Base-by-base conservation (phyloP, 352 stramenopile genomes). In the Thraustochytrium sp. region DNA sequence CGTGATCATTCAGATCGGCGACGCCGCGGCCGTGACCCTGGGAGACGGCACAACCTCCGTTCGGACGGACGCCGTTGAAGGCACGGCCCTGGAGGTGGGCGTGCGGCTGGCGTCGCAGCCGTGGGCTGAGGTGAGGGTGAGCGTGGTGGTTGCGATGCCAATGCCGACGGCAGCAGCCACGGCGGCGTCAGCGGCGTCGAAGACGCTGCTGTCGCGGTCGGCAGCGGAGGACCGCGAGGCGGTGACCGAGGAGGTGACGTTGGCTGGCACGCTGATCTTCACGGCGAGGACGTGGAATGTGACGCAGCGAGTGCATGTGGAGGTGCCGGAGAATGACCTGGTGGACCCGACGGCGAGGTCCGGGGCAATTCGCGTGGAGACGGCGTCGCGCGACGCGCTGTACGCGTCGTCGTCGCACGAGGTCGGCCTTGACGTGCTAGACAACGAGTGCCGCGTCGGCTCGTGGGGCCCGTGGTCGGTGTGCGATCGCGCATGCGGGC, bases 391-490 rank as follows among this genome's bases (percentile, higher is more conserved):
- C 3, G 74, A 82, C 38, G 53, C 23, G 0, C 61, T 82, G 51
- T 82, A 82, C 55, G 56, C 16, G 29, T 26, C 21, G 26, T 23
- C 16, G 8, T 48, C 51, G 56, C 9, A 42, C 8, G 8, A 21
- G 11, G 31, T 82, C 9, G 13, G 8, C 18, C n/a, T 73, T 4
- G 26, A 40, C 3, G 29, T 82, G 8, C 55, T 82, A 21, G 53
- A 76, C 55, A 82, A 82, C 46, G 74, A 82, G 55, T 82, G 74
- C 36, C 51, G 74, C 18, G 74, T 82, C 3, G 74, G 74, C 21
- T 56, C 65, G 16, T 82, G 74, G 74, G 36, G 51, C 37, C 9
- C 74, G 18, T 82, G 74, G 74, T 73, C 74, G 4, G 23, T 82
- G 4, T 82, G 74, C 42, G 40, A 55, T 44, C n/a, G 21, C 29